These are phyloP conservation scores for Ophiostoma australiae DNA, from an alignment of 2,329 filamentous ascomycete genomes.

Conservation along the genomic window DNA sequence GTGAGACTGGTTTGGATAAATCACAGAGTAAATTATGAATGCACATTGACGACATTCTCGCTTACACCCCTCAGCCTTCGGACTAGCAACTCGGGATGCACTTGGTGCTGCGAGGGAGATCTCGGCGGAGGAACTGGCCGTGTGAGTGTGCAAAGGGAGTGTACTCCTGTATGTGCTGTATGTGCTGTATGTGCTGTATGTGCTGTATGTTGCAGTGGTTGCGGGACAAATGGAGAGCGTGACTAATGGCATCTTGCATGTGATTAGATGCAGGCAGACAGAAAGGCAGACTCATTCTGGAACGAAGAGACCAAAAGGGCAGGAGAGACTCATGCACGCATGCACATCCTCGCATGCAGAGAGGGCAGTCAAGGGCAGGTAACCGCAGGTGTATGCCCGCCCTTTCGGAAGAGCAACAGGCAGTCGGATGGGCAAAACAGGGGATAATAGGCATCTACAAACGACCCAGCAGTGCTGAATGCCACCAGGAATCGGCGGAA, in stretches of 20 bases:
- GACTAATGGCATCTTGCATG: background rate
- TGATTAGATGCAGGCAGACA: constrained; percentile 2
- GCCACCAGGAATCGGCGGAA: background rate
- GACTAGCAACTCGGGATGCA: constrained; percentile 4
- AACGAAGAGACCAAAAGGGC: background rate
- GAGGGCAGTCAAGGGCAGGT: background rate
- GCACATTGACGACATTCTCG: background rate
- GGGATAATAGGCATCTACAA: background rate
- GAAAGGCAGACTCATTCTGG: constrained; percentile 1
- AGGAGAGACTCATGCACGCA: background rate
- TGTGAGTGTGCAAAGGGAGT: background rate
- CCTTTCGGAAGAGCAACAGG: background rate
- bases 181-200: no score
- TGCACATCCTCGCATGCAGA: background rate
- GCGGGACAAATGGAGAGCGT: background rate
- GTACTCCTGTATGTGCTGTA: no score
- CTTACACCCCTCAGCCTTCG: background rate
- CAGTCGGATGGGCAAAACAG: constrained; percentile 1
- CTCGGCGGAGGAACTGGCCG: background rate
- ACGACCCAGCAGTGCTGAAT: background rate
- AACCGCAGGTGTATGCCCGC: constrained; percentile 1
- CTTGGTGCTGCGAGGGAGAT: background rate
- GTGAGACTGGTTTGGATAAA: no score
- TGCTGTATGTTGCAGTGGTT: no score
- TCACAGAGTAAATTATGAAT: background rate